Base-by-base conservation (phyloP, 2,329 filamentous ascomycete species). In the Trichoderma breve region DNA sequence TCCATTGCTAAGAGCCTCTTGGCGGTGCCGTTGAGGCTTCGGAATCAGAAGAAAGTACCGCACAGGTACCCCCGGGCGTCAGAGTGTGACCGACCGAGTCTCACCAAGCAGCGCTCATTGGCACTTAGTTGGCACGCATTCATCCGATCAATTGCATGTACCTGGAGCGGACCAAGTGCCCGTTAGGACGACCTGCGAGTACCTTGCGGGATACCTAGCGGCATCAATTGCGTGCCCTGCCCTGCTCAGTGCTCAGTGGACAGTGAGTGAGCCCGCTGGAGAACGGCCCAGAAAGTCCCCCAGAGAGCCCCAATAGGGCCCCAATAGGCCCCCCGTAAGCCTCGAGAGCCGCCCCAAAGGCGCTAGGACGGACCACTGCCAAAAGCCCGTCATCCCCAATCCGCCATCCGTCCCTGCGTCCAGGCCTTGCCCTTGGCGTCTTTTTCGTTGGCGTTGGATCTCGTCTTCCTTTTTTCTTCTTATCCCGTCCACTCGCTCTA, bases 331-430 rank as follows among this genome's bases (percentile, higher is more conserved):
- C 39, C 39, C 39, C 39, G 39, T 43, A 51, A 58, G 61, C 64
- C 34, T 53, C 34, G 12, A 39, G 43, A 58, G 34, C 14, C 21
- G 39, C 26, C 39, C 62, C 39, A 30, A 26, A 34, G 58, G 6
- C 64, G 24, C 51, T 57, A 26, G 47, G 21, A 53, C 64, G 15
- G 12, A 21, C 65, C 58, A 69, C 65, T 55, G 34, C 21, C 47
- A 53, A 21, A 14, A 53, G 21, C 47, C 47, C 21, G 47, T 53
- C 69, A 55, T 65, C 34, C 69, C 60, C 60, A 60, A 65, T 53
- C 63, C 70, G 62, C 70, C 62, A 67, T 67, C 63, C 63, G 70
- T 71, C 70, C 70, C 70, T 71, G 69, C 70, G 62, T 71, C 70
- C 55, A 51, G 36, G 70, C 58, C 60, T 64, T 30, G 36, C 51